Percentiles rank a stretch among this genome's conserved stretches.
phyloP scores from a whole-genome alignment of 352 stramenopile species.

The Pythium rishiriense region DNA sequence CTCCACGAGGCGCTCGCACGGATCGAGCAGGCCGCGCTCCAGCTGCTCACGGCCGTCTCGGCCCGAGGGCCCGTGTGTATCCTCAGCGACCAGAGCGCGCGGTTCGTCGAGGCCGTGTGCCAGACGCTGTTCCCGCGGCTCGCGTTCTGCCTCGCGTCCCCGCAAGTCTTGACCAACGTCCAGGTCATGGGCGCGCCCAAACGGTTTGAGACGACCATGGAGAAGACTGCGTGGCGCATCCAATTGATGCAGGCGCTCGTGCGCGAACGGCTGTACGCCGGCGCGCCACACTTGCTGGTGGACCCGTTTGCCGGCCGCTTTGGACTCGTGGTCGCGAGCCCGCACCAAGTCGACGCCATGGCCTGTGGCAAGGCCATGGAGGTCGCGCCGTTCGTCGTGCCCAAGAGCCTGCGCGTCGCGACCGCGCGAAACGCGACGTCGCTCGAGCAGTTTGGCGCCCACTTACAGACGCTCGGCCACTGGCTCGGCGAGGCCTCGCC shows the following conservation, averaged over 20 bases:
- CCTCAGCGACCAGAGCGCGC: constrained; percentile 59
- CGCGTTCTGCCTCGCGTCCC: constrained; percentile 55
- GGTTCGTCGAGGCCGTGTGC: constrained; percentile 64
- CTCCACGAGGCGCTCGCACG: constrained; percentile 50
- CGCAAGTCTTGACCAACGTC: constrained; percentile 52
- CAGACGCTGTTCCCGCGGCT: constrained; percentile 63
- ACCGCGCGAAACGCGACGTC: constrained; percentile 42
- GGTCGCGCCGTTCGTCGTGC: constrained; percentile 52
- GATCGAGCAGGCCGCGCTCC: constrained; percentile 56
- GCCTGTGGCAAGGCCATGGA: constrained; percentile 55
- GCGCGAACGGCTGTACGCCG: constrained; percentile 56
- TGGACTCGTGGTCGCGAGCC: constrained; percentile 59
- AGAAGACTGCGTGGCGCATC: constrained; percentile 59
- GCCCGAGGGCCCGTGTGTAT: constrained; percentile 59
- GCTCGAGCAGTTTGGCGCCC: constrained; percentile 55
- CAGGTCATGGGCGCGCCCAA: constrained; percentile 58
- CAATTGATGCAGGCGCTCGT: constrained; percentile 56
- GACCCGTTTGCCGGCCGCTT: constrained; percentile 44
- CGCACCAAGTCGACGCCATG: constrained; percentile 54
- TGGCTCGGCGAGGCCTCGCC: constrained; percentile 56
- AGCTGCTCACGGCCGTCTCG: constrained; percentile 52
- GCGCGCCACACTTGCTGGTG: constrained; percentile 41
- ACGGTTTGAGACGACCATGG: constrained; percentile 47
- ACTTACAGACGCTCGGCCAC: constrained; percentile 52
- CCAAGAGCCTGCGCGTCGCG: constrained; percentile 61